Evolutionary conservation across 179 eudicot species (phyloP).

Genomic region (Actinidia arguta): DNA sequence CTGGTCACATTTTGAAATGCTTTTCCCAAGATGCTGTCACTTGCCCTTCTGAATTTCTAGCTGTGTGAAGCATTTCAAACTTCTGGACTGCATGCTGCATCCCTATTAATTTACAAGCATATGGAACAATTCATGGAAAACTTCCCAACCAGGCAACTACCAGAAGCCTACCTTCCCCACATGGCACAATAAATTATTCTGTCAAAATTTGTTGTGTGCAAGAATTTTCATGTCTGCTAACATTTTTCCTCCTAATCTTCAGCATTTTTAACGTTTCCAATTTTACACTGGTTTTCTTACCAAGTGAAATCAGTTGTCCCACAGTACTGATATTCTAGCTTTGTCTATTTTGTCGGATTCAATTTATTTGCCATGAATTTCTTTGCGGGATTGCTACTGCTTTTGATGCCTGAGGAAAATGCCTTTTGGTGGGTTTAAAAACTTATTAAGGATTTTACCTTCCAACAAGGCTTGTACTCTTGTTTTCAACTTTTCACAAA

Average conservation of each 20-base stretch:
- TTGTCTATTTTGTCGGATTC: slow-evolving; percentile 18
- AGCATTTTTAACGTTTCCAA: neutral
- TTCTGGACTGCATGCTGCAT: neutral
- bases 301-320: slow-evolving; percentile 10
- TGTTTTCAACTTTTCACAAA: too few relatives aligned
- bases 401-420: slow-evolving; percentile 99
- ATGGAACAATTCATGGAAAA: neutral
- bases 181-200: neutral
- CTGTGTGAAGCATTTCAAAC: neutral
- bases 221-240: neutral
- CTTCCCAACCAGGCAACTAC: too few relatives aligned
- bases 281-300: neutral
- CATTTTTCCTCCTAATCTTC: neutral
- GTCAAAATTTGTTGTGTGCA: neutral
- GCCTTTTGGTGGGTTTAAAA: slow-evolving; percentile 90
- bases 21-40: too few relatives aligned
- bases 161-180: too few relatives aligned
- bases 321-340: slow-evolving; percentile 12
- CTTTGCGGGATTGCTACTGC: slow-evolving; percentile 94
- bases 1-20: too few relatives aligned
- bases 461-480: neutral
- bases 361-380: slow-evolving; percentile 85
- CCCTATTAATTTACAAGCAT: neutral
- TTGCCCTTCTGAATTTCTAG: neutral
- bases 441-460: slow-evolving; percentile 12